These are phyloP conservation scores for Vinca major DNA, from an alignment of 305 asterid genomes.

Conservation along the genomic window DNA sequence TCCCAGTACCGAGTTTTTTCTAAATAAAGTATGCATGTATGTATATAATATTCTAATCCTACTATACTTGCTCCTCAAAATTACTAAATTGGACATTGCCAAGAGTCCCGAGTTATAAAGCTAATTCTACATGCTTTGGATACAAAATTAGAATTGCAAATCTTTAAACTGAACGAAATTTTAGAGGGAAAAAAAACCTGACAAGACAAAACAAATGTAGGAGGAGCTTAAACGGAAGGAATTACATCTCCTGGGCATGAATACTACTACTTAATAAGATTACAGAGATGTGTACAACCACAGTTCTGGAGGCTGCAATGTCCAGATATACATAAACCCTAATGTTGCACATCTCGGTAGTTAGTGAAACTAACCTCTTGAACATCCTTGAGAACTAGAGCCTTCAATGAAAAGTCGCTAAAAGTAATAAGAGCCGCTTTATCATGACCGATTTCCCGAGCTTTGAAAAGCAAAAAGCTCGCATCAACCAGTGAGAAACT, in stretches of 20 bases:
- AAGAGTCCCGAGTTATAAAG: too few relatives aligned
- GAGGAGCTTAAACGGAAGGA: neutral
- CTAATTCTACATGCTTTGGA: too few relatives aligned
- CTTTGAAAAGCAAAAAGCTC: constrained; percentile 4
- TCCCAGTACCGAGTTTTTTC: neutral
- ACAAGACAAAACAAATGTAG: too few relatives aligned
- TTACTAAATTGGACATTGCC: too few relatives aligned
- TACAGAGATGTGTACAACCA: neutral
- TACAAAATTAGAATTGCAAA: too few relatives aligned
- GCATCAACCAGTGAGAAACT: constrained; percentile 2
- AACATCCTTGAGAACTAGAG: constrained; percentile 6
- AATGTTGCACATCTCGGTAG: neutral
- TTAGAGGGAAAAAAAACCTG: too few relatives aligned
- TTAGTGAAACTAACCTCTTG: constrained; percentile 2
- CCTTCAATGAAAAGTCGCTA: neutral
- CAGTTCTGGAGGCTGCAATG: constrained; percentile 2
- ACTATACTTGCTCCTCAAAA: too few relatives aligned
- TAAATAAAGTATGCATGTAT: too few relatives aligned
- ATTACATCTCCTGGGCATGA: constrained; percentile 9
- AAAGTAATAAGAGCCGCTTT: constrained; percentile 3
- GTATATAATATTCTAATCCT: too few relatives aligned
- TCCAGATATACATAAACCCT: neutral
- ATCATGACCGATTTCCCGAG: neutral
- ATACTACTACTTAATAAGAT: constrained; percentile 4
- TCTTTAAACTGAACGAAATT: too few relatives aligned